Evolutionary conservation across 352 stramenopile genomes (phyloP).

Genomic region (Discostella stelligera): DNA sequence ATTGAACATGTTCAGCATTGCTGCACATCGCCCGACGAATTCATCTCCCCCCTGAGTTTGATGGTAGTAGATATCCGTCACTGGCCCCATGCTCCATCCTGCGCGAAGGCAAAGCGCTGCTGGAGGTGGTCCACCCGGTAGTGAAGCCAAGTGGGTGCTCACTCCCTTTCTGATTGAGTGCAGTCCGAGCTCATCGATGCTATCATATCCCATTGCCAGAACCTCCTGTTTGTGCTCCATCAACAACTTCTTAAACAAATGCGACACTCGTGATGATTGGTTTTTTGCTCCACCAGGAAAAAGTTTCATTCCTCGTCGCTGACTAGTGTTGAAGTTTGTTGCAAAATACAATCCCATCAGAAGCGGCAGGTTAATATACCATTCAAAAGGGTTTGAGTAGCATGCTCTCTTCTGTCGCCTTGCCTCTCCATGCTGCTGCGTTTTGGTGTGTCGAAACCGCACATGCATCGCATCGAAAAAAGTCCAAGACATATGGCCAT

Average conservation of each 20-base stretch:
- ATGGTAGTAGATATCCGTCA: constrained; percentile 11
- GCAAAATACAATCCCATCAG: constrained; percentile 9
- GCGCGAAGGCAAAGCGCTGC: neutral
- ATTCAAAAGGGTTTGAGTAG: constrained; percentile 7
- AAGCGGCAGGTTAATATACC: constrained; percentile 9
- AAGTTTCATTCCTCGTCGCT: neutral
- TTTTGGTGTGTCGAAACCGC: neutral
- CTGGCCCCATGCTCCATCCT: constrained; percentile 9
- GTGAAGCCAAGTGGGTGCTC: constrained; percentile 2
- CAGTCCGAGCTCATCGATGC: constrained; percentile 2
- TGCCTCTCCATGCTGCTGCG: constrained; percentile 1
- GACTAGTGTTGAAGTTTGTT: constrained; percentile 7
- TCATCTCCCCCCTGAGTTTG: constrained; percentile 4
- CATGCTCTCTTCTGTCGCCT: constrained; percentile 6
- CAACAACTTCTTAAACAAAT: constrained; percentile 4
- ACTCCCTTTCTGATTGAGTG: constrained; percentile 4
- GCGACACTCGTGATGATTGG: constrained; percentile 4
- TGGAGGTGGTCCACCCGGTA: constrained; percentile 1
- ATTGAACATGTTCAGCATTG: constrained; percentile 9
- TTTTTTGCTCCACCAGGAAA: constrained; percentile 12
- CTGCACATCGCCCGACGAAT: neutral
- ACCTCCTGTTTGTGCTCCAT: neutral
- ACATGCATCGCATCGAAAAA: constrained; percentile 13
- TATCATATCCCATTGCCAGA: neutral
- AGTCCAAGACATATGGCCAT: constrained; percentile 4